These are phyloP conservation scores for Carex pumila DNA, from an alignment of 176 grass and related monocot genomes.

Conservation along the genomic window DNA sequence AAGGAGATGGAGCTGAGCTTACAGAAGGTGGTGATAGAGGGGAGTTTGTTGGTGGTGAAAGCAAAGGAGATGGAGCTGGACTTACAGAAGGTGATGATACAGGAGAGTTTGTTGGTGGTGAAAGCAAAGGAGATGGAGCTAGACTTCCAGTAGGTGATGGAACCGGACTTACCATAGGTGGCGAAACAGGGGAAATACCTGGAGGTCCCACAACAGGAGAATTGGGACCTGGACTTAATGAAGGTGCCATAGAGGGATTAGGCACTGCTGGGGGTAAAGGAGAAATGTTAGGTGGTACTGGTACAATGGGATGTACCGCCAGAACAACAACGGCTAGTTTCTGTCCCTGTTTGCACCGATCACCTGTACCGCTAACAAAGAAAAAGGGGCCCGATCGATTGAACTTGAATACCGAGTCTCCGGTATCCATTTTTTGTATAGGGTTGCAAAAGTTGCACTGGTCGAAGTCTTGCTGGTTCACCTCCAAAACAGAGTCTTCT, in stretches of 20 bases:
- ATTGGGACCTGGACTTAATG: not conserved
- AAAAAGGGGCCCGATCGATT: constrained; percentile 5
- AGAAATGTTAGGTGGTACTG: not conserved
- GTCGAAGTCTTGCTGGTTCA: constrained; percentile 13
- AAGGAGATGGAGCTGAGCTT: not conserved
- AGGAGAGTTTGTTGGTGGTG: not conserved
- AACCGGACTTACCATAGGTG: not conserved
- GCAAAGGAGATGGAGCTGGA: not conserved
- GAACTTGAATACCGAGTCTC: constrained; percentile 7
- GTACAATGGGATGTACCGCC: not conserved
- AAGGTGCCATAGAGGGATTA: not conserved
- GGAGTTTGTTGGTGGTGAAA: no score
- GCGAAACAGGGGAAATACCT: not conserved
- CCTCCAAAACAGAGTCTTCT: constrained; percentile 17
- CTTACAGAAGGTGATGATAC: not conserved
- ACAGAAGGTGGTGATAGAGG: no score
- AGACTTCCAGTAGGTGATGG: not conserved
- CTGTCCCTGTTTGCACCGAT: constrained; percentile 17
- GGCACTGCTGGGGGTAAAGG: no score
- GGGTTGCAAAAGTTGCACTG: constrained; percentile 18
- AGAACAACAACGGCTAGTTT: not conserved
- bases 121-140: not conserved
- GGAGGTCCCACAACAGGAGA: not conserved
- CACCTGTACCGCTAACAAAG: constrained; percentile 14
- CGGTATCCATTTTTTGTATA: constrained; percentile 14